Evolutionary conservation across 148 eudicot genomes (phyloP).

Genomic region (Persicaria tinctoria): DNA sequence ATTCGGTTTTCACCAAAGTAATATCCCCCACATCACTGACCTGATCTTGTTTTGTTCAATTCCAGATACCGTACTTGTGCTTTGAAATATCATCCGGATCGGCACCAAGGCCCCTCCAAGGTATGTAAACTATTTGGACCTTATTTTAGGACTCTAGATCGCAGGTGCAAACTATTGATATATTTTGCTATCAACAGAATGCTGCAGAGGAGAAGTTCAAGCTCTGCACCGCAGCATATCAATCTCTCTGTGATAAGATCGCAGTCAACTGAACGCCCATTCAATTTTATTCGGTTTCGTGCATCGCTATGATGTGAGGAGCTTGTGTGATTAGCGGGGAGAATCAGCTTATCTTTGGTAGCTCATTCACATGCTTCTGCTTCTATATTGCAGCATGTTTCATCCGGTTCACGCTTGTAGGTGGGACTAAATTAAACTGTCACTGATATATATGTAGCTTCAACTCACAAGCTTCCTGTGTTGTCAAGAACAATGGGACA

Average conservation of each 20-base stretch:
- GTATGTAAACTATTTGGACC: constrained; percentile 24
- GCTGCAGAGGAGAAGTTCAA: constrained; percentile 91
- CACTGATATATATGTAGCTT: no score
- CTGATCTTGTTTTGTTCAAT: constrained; percentile 12
- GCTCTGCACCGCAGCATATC: constrained; percentile 88
- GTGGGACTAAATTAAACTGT: no score
- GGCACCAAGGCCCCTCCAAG: constrained; percentile 81
- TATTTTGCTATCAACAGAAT: constrained; percentile 31
- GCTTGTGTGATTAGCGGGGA: not conserved
- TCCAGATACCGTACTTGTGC: constrained; percentile 86
- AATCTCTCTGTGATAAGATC: constrained; percentile 70
- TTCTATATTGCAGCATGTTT: no score
- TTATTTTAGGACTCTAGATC: not conserved
- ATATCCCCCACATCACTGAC: not conserved
- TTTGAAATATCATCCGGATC: constrained; percentile 96
- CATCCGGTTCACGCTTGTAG: no score
- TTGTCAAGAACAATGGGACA: no score
- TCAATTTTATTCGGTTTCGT: not conserved
- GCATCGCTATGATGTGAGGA: not conserved
- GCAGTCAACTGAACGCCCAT: constrained; percentile 20
- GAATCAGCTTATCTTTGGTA: not conserved
- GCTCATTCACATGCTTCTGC: no score
- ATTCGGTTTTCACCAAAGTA: not conserved
- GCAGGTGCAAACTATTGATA: not conserved
- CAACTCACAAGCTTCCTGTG: no score